These are phyloP conservation scores for Chytriomyces sp. DNA, from an alignment of 192 early-diverging fungal species.

Conservation along the genomic window DNA sequence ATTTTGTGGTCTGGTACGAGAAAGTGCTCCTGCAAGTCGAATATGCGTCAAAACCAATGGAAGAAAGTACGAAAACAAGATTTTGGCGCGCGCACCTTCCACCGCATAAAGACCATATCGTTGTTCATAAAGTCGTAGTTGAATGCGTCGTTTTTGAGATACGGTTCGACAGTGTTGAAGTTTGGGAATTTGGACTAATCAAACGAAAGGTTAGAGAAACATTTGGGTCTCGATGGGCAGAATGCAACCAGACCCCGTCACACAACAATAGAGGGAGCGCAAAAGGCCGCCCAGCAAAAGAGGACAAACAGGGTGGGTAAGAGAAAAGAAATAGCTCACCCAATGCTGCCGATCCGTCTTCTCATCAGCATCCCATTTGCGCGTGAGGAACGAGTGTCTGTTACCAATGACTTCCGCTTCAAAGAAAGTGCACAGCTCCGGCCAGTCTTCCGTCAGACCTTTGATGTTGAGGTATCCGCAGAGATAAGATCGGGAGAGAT, in stretches of 20 bases:
- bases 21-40: slow-evolving; percentile 70
- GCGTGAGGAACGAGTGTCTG: slow-evolving; percentile 75
- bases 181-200: slow-evolving; percentile 48
- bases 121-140: slow-evolving; percentile 61
- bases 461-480: slow-evolving; percentile 86
- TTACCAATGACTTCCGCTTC: slow-evolving; percentile 85
- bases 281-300: not conserved
- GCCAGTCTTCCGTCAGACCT: slow-evolving; percentile 79
- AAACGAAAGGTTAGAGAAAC: not conserved
- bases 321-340: slow-evolving; percentile 49
- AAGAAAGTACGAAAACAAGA: not conserved
- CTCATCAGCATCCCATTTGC: slow-evolving; percentile 84
- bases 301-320: not conserved
- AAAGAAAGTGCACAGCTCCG: slow-evolving; percentile 84
- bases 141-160: slow-evolving; percentile 52
- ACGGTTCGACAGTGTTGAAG: slow-evolving; percentile 47
- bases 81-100: slow-evolving; percentile 63
- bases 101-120: slow-evolving; percentile 86
- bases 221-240: no score
- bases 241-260: no score
- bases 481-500: slow-evolving; percentile 71
- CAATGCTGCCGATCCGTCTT: slow-evolving; percentile 76
- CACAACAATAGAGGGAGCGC: not conserved
- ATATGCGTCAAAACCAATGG: not conserved
- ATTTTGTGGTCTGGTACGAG: slow-evolving; percentile 86